These are phyloP conservation scores for Fusarium nelsonii DNA, from an alignment of 2,329 filamentous ascomycete species.

Conservation along the genomic window DNA sequence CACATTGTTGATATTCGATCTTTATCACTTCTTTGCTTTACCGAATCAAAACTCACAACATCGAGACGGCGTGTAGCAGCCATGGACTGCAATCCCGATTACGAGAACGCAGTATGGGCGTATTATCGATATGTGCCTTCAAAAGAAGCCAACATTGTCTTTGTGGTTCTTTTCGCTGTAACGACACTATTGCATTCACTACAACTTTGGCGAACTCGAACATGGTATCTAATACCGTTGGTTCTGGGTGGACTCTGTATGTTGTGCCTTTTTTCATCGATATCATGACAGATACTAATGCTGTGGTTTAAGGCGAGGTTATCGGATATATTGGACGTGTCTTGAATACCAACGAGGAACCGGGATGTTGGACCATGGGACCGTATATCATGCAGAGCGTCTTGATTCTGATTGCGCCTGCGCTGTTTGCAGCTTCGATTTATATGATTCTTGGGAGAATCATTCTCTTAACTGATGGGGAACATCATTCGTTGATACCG, in stretches of 20 bases:
- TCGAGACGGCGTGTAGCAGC: not conserved
- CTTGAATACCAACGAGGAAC: slow-evolving; percentile 55
- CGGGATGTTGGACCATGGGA: slow-evolving; percentile 52
- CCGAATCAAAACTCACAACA: not conserved
- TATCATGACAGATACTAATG: slow-evolving; percentile 1
- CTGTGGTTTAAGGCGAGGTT: slow-evolving; percentile 37
- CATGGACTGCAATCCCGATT: slow-evolving; percentile 43
- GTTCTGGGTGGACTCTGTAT: slow-evolving; percentile 43
- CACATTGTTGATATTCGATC: not conserved
- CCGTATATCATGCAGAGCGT: slow-evolving; percentile 58
- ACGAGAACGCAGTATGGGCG: slow-evolving; percentile 42
- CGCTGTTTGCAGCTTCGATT: slow-evolving; percentile 61
- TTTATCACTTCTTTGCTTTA: not conserved
- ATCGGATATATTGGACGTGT: slow-evolving; percentile 62
- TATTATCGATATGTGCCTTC: slow-evolving; percentile 46
- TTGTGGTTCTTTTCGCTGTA: slow-evolving; percentile 43
- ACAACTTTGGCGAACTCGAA: slow-evolving; percentile 44
- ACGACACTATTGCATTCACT: slow-evolving; percentile 41
- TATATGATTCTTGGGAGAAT: slow-evolving; percentile 62
- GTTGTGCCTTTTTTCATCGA: not conserved
- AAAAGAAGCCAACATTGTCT: slow-evolving; percentile 38
- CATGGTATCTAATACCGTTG: slow-evolving; percentile 47
- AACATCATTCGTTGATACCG: slow-evolving; percentile 56
- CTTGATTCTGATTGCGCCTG: slow-evolving; percentile 56
- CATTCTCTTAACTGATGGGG: slow-evolving; percentile 54